Conservation (phyloP, 306 rosid species). For the Inga laurina region DNA sequence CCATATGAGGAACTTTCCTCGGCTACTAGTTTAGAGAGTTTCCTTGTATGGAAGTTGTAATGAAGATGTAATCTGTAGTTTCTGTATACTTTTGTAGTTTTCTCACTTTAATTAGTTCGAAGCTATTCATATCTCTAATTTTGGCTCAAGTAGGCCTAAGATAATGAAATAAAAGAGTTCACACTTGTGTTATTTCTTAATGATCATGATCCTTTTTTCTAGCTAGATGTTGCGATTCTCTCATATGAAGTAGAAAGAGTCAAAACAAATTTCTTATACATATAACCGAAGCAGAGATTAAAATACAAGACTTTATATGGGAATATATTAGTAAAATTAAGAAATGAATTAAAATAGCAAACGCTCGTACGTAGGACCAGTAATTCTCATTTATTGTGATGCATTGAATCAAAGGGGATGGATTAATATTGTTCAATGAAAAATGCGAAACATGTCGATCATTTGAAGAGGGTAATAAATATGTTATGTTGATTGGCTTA, state of each 20-base stretch:
- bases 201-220: not conserved
- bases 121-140: not conserved
- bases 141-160: not conserved
- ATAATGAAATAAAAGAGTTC: not conserved
- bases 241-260: not conserved
- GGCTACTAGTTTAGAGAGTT: constrained; percentile 31
- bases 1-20: not conserved
- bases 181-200: not conserved
- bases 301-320: not conserved
- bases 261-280: not conserved
- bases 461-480: too few relatives aligned
- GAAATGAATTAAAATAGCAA: too few relatives aligned
- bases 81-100: not conserved
- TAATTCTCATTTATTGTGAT: too few relatives aligned
- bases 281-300: not conserved
- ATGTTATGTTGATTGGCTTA: too few relatives aligned
- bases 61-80: constrained; percentile 1
- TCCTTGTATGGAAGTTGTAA: constrained; percentile 32
- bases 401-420: too few relatives aligned
- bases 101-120: not conserved
- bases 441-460: too few relatives aligned
- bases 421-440: too few relatives aligned
- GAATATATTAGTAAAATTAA: too few relatives aligned
- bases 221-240: too few relatives aligned
- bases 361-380: too few relatives aligned